Base-by-base conservation (phyloP, 805 yeast species). In the Torulaspora microellipsoides region DNA sequence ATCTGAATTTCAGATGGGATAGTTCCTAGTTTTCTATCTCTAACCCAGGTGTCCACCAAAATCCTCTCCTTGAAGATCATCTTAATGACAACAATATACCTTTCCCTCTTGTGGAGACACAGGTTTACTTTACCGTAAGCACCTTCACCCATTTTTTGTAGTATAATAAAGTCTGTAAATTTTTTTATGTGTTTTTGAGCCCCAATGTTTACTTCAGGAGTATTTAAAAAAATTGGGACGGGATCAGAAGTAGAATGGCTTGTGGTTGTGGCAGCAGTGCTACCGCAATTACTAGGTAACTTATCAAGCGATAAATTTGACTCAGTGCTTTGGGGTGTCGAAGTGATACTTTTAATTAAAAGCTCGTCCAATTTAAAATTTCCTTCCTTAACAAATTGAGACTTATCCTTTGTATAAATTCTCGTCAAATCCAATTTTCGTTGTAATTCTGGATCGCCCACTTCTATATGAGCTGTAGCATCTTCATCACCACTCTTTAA, bases 1-100 rank as follows among this genome's bases (percentile, higher is more conserved):
- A 93, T 81, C 62, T 89, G 95, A 52, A 93, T 93, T 64, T 93
- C 99, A n/a, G 91, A 81, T 2, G 98, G 98, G 30, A 93, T 84
- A 0, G 96, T 90, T 5, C 99, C 99, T 33, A 93, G 68, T 47
- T 76, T 77, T 20, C 96, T 77, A 64, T 93, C 98, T 43, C 98
- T 73, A 2, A 89, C 95, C 99, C 99, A 93, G 0, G 98, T 89
- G 62, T 93, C 99, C 9, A 93, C 96, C 56, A 93, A 70, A 55
- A 93, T 93, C 45, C 96, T 76, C 54, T 88, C 95, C 58, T 93
- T 93, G 60, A 86, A 85, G 38, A 93, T 93, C 54, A 95, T 81
- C 64, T 93, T 93, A 46, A 90, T 78, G 13, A 93, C 86, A 32
- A 88, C 83, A 48, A 73, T 76, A 60, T 85, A 82, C 2, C 66